Conservation (phyloP, 2,329 filamentous ascomycete species). For the Pseudogymnoascus sp. region DNA sequence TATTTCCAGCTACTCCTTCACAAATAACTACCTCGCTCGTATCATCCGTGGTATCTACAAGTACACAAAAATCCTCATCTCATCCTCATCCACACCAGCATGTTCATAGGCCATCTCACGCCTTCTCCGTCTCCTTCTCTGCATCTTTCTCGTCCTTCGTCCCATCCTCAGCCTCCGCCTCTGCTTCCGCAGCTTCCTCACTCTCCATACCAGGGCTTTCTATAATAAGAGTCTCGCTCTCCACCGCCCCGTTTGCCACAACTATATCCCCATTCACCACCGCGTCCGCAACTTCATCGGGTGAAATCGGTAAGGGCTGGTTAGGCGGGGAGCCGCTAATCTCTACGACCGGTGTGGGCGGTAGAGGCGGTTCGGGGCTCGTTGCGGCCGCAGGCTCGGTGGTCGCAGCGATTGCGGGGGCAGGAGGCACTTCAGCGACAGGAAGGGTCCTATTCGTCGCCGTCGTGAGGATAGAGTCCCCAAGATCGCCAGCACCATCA, state of each 20-base stretch:
- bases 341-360: conserved; percentile 3
- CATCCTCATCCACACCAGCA: not conserved
- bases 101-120: conserved; percentile 9
- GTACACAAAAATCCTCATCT: not conserved
- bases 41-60: conserved; percentile 7
- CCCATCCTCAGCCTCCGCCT: conserved; percentile 8
- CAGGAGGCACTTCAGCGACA: conserved; percentile 10
- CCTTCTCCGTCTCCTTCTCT: not conserved
- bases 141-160: conserved; percentile 7
- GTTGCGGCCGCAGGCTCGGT: conserved; percentile 9
- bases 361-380: conserved; percentile 10
- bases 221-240: not conserved
- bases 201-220: conserved; percentile 14
- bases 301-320: conserved; percentile 10
- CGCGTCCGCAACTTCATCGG: not conserved
- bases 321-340: conserved; percentile 12
- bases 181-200: conserved; percentile 14
- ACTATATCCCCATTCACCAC: conserved; percentile 3
- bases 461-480: conserved; percentile 24
- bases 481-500: conserved; percentile 60
- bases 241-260: conserved; percentile 5
- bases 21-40: not conserved
- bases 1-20: conserved; percentile 4
- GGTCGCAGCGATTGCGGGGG: not conserved
- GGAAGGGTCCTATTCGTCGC: not conserved